Evolutionary conservation across 1,284 basidiomycete genomes (phyloP).

Genomic region (Pulchroboletus neoregius): DNA sequence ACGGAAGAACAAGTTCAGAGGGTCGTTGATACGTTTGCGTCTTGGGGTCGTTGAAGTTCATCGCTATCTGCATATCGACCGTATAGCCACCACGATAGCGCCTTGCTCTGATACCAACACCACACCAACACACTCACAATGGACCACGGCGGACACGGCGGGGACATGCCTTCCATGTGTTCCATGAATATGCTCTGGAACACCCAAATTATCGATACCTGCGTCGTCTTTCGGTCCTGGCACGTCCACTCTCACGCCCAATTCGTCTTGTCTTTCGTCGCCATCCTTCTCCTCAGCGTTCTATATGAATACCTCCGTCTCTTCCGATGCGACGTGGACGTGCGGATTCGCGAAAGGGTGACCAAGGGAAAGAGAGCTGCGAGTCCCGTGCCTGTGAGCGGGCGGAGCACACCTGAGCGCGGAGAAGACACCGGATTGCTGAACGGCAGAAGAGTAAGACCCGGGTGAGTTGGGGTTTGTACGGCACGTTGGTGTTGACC

Average conservation of each 20-base stretch:
- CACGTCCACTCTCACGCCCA: conserved; percentile 55
- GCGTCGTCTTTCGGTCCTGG: conserved; percentile 71
- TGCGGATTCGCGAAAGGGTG: conserved; percentile 49
- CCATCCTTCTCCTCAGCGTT: conserved; percentile 61
- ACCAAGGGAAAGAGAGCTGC: conserved; percentile 43
- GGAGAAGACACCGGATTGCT: conserved; percentile 54
- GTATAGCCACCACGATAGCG: too few relatives aligned
- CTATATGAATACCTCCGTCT: conserved; percentile 71
- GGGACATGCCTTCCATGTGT: conserved; percentile 49
- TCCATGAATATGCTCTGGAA: conserved; percentile 78
- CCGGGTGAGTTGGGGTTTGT: too few relatives aligned
- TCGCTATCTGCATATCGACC: too few relatives aligned
- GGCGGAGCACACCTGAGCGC: conserved; percentile 38
- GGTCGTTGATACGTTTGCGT: conserved; percentile 7
- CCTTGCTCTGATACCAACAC: too few relatives aligned
- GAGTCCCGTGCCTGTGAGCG: conserved; percentile 37
- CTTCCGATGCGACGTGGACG: conserved; percentile 56
- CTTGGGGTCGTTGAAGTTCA: too few relatives aligned
- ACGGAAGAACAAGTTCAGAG: conserved; percentile 56
- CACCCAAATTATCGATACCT: conserved; percentile 69
- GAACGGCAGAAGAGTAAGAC: conserved; percentile 42
- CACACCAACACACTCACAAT: too few relatives aligned
- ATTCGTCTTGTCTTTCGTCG: conserved; percentile 61
- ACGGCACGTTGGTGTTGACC: too few relatives aligned
- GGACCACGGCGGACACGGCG: conserved; percentile 46